Evolutionary conservation across 2,329 filamentous ascomycete species (phyloP).

Genomic region (Fusarium domesticum): DNA sequence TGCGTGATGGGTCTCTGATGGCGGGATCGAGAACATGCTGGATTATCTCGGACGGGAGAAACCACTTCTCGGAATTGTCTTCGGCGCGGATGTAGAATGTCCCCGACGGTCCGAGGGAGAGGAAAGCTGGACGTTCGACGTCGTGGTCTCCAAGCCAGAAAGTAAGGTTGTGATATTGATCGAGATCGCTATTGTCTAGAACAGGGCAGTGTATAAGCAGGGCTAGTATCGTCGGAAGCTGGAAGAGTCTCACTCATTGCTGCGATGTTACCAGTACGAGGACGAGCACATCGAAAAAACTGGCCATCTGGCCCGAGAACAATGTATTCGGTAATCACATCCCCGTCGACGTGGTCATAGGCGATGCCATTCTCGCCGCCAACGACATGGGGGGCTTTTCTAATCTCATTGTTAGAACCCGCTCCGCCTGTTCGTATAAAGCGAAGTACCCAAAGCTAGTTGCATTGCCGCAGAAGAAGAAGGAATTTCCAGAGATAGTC

Average conservation of each 20-base stretch:
- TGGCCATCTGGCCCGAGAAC: constrained; percentile 18
- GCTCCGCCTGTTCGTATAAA: too few species aligned
- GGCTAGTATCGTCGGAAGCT: background rate
- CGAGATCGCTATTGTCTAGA: constrained; percentile 19
- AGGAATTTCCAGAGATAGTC: background rate
- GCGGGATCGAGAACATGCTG: constrained; percentile 8
- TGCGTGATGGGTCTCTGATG: constrained; percentile 5
- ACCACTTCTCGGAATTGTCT: constrained; percentile 17
- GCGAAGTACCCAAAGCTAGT: background rate
- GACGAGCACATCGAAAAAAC: constrained; percentile 24
- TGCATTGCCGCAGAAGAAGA: background rate
- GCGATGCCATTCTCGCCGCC: background rate
- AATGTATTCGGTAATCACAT: constrained; percentile 11
- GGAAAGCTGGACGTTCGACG: constrained; percentile 20
- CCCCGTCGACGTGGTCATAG: constrained; percentile 10
- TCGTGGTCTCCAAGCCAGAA: constrained; percentile 17
- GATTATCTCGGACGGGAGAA: constrained; percentile 5
- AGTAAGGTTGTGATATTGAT: constrained; percentile 15
- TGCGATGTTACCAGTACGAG: constrained; percentile 11
- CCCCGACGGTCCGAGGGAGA: constrained; percentile 17
- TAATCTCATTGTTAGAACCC: constrained; percentile 1
- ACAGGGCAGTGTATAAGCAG: background rate
- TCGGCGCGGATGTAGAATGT: constrained; percentile 21
- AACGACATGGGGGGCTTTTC: constrained; percentile 3
- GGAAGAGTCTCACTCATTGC: constrained; percentile 11